phyloP scores from a whole-genome alignment of 257 asterid genomes.

The Asclepias syriaca region DNA sequence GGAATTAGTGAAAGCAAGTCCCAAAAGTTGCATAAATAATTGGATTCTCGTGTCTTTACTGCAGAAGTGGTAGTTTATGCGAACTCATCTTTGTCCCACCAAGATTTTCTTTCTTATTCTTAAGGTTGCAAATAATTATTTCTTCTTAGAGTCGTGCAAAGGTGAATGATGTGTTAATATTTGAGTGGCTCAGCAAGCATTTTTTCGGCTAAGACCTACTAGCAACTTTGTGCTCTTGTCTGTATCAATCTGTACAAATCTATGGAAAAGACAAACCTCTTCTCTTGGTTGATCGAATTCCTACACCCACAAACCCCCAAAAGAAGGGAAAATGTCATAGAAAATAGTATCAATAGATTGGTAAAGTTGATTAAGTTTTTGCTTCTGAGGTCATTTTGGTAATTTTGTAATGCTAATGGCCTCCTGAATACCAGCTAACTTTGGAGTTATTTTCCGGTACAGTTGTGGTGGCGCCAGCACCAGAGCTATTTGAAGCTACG shows the following conservation, averaged over 20 bases:
- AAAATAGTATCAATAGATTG: too few species aligned
- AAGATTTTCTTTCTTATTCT: background rate
- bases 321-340: too few species aligned
- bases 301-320: background rate
- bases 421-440: background rate
- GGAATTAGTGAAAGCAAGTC: too few species aligned
- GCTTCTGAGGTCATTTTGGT: background rate
- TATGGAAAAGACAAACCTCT: background rate
- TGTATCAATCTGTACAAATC: background rate
- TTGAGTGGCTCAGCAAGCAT: background rate
- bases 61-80: background rate
- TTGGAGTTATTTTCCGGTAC: constrained; percentile 10
- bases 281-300: background rate
- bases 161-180: background rate
- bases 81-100: background rate
- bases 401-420: background rate
- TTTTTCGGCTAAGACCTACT: too few species aligned
- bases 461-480: constrained; percentile 62
- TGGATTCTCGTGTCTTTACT: background rate
- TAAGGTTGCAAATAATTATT: background rate
- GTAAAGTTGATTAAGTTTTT: background rate
- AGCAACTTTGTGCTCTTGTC: background rate
- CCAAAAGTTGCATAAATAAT: constrained; percentile 1
- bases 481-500: constrained; percentile 65
- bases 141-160: background rate